Percentiles rank a stretch among this genome's conserved stretches.
phyloP scores from a whole-genome alignment of 2,329 filamentous ascomycete species.

The Dothiorella sarmentorum region DNA sequence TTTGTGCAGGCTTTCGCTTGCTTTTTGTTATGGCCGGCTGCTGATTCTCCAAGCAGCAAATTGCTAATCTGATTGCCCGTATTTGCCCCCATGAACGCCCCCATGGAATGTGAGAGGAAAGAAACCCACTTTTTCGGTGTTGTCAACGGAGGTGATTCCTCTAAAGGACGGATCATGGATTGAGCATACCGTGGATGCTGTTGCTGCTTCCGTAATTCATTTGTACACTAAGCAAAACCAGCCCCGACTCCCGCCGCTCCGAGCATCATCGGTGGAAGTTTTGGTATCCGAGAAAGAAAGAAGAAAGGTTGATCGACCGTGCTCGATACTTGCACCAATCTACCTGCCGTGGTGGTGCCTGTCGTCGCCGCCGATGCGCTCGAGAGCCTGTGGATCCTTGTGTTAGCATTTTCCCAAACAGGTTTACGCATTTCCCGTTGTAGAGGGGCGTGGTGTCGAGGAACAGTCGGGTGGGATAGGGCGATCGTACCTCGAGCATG shows the following conservation, averaged over 20 bases:
- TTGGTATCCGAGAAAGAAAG: slow-evolving; percentile 4
- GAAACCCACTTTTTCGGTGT: not conserved
- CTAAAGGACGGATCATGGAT: not conserved
- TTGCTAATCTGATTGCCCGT: not conserved
- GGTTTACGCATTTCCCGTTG: not conserved
- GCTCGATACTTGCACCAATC: slow-evolving; percentile 13
- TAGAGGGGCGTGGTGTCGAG: not conserved
- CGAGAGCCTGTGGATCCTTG: slow-evolving; percentile 29
- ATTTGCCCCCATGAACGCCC: not conserved
- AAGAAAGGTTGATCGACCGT: not conserved
- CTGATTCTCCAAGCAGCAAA: not conserved
- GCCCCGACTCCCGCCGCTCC: slow-evolving; percentile 2
- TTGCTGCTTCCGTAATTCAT: slow-evolving; percentile 2
- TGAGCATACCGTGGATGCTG: slow-evolving; percentile 13
- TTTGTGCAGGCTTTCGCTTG: not conserved
- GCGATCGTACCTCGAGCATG: slow-evolving; percentile 71
- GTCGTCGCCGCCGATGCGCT: slow-evolving; percentile 35
- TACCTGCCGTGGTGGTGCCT: slow-evolving; percentile 18
- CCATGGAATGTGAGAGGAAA: not conserved
- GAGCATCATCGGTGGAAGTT: not conserved
- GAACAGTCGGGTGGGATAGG: not conserved
- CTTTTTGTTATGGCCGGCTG: not conserved
- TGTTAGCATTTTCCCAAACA: not conserved
- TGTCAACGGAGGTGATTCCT: slow-evolving; percentile 8
- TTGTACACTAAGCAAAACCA: slow-evolving; percentile 5